These are phyloP conservation scores for Aspergillus aculeatinus DNA, from an alignment of 2,329 filamentous ascomycete genomes.

Conservation along the genomic window DNA sequence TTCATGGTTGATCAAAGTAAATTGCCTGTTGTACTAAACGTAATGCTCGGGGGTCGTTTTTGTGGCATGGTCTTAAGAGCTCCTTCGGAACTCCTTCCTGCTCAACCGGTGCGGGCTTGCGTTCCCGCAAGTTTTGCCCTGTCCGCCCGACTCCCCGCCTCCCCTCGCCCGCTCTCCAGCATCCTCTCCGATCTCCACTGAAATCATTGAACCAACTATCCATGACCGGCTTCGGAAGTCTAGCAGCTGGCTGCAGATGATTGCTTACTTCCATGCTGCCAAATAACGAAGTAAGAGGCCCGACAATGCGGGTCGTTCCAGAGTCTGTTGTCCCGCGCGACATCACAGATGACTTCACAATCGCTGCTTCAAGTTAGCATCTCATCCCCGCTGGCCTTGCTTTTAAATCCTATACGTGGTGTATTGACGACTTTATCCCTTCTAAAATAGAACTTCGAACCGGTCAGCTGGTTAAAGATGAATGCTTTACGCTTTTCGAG, in stretches of 20 bases:
- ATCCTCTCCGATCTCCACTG: slow-evolving; percentile 7
- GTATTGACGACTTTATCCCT: background rate
- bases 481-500: slow-evolving; percentile 89
- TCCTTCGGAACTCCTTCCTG: background rate
- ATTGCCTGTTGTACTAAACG: slow-evolving; percentile 17
- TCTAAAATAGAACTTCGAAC: slow-evolving; percentile 63
- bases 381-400: background rate
- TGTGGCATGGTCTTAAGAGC: slow-evolving; percentile 4
- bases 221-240: slow-evolving; percentile 15
- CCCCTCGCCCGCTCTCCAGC: slow-evolving; percentile 18
- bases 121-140: slow-evolving; percentile 22
- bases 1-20: slow-evolving; percentile 2
- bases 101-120: slow-evolving; percentile 6
- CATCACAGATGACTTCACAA: slow-evolving; percentile 57
- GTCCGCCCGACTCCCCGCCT: slow-evolving; percentile 23
- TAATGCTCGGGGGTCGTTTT: background rate
- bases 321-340: slow-evolving; percentile 47
- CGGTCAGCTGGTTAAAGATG: slow-evolving; percentile 90
- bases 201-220: background rate
- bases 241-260: slow-evolving; percentile 28
- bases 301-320: slow-evolving; percentile 33
- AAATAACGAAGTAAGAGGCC: slow-evolving; percentile 33
- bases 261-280: slow-evolving; percentile 31
- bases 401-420: slow-evolving; percentile 8
- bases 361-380: slow-evolving; percentile 51